Base-by-base conservation (phyloP, 2,329 filamentous ascomycete species). In the Cercospora nicotianae region DNA sequence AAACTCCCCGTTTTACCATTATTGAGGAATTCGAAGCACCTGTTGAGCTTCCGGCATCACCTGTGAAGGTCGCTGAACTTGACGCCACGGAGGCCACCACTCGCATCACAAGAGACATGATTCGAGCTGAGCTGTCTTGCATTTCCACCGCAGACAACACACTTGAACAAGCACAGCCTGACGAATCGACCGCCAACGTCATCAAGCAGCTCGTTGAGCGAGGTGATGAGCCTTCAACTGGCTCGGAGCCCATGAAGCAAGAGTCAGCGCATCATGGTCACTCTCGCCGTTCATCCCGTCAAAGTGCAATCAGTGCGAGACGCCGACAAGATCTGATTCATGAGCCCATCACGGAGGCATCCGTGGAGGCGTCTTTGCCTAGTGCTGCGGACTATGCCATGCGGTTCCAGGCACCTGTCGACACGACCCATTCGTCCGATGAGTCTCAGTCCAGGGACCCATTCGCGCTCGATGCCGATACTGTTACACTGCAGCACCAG, bases 81-180 rank as follows among this genome's bases (percentile, higher is more conserved):
- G 72, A 74, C 18, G 72, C 71, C 5, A 68, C 66, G 39, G 72
- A 72, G 28, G 62, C 63, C 3, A 73, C 60, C 33, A 64, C 59
- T n/a, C 75, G 75, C 23, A 73, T 80, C 28, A 80, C 79, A 2
- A 68, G 78, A 60, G 77, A 77, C 9, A 68, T 80, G 72, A 74
- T 80, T 45, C 74, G 75, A 55, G 77, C 78, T 31, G 77, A 75
- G 48, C 72, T 79, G 7, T 60, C 64, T 18, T 75, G 73, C 2
- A 74, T 74, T 45, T 75, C 77, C 1, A 73, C 70, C 53, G 64
- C 60, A 6, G 72, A 72, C 58, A 73, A 70, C 18, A 73, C 70
- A 5, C 62, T 64, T 10, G 59, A 68, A 36, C 67, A 70, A 66
- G 63, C 59, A n/a, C 70, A 66, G 64, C 60, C 65, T 5, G 68